phyloP scores from a whole-genome alignment of 805 yeast genomes.

The Lipomyces sp. region DNA sequence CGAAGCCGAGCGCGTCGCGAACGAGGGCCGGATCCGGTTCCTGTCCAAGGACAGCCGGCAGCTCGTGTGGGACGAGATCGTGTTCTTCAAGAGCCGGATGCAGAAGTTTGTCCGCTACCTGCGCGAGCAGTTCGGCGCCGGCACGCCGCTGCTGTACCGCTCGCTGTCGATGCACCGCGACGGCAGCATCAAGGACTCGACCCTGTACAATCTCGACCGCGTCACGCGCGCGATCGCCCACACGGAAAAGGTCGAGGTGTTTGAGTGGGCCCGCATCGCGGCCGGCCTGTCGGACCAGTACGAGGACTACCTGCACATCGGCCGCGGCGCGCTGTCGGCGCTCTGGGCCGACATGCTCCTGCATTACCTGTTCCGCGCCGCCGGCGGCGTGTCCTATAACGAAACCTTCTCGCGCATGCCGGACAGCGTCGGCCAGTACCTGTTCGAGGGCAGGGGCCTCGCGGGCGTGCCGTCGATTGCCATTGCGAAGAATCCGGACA shows the following conservation, averaged over 20 bases:
- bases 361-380: constrained; percentile 23
- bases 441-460: constrained; percentile 7
- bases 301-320: constrained; percentile 18
- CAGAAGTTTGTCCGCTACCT: constrained; percentile 11
- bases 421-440: constrained; percentile 11
- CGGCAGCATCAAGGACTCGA: constrained; percentile 12
- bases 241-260: constrained; percentile 17
- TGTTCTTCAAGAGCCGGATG: constrained; percentile 21
- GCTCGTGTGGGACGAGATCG: constrained; percentile 24
- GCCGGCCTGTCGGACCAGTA: constrained; percentile 18
- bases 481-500: constrained; percentile 6
- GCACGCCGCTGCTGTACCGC: constrained; percentile 19
- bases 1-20: too few species aligned
- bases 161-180: constrained; percentile 19
- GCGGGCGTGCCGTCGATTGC: constrained; percentile 4
- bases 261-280: constrained; percentile 23
- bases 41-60: constrained; percentile 28
- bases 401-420: constrained; percentile 13
- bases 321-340: constrained; percentile 13
- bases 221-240: constrained; percentile 17
- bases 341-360: constrained; percentile 19
- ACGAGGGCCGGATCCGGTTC: neutral
- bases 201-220: constrained; percentile 19
- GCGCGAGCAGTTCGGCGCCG: constrained; percentile 12
- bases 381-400: constrained; percentile 19